Base-by-base conservation (phyloP, 2,329 filamentous ascomycete species). In the Alternaria atra region DNA sequence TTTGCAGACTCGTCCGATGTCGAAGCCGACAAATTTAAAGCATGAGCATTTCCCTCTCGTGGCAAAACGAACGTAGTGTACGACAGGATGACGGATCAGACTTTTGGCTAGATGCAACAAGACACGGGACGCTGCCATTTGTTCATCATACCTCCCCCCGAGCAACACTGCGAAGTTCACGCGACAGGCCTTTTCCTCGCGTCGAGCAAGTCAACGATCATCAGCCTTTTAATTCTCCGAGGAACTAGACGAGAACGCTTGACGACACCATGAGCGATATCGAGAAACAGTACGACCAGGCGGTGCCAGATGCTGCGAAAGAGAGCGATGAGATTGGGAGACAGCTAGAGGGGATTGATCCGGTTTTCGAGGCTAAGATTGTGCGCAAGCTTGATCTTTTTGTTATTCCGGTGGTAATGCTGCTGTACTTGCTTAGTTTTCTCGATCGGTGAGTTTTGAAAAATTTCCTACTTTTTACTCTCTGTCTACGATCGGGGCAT, bases 351-450 rank as follows among this genome's bases (percentile, higher is more conserved):
- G 72, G 74, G 23, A 64, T 80, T 37, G 80, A 82, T 52, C 63
- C 66, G 2, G 83, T 71, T 7, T 75, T 73, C 17, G 80, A 91
- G 77, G 82, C 81, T 67, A 84, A 82, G 65, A 80, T 92, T 23
- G 81, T 91, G 43, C 82, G 86, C 56, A 91, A 90, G 76, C 77
- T 92, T 32, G 90, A 92, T 74, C 61, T 82, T 13, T 83, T 85
- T 70, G 83, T 92, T 27, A 84, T 92, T 13, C 90, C 90, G 2
- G 80, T 91, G 20, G 82, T 91, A 7, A 90, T 91, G 86, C 75
- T 86, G 6, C 78, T 91, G 15, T 94, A 94, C 73, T 83, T 93
- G 13, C 88, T 93, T 67, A 90, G 88, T 67, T 94, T 93, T 73
- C 79, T 94, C 8, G 91, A 93, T 73, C 83, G 90, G 85, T 88